A percentile compares a stretch with the other conserved stretches of the same genome.
Evolutionary conservation across 495 filamentous ascomycete genomes (phyloP).

Genomic region (Penicillium desertorum): DNA sequence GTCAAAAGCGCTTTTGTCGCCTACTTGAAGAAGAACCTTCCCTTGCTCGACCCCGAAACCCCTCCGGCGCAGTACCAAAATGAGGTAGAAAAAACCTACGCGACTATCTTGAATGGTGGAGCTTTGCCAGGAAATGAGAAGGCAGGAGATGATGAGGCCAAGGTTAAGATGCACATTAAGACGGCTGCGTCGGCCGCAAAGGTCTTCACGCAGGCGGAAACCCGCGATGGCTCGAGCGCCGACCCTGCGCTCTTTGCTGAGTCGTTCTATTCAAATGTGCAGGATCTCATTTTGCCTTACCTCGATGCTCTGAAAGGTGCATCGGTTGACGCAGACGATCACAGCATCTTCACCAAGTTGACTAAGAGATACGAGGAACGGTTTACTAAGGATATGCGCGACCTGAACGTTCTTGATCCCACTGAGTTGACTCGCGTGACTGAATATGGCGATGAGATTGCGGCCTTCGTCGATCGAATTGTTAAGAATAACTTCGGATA

Average conservation of each 20-base stretch:
- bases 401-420: constrained; percentile 80
- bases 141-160: constrained; percentile 73
- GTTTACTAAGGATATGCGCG: constrained; percentile 81
- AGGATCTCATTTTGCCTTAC: constrained; percentile 80
- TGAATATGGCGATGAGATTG: constrained; percentile 84
- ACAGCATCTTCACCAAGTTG: constrained; percentile 74
- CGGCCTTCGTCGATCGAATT: constrained; percentile 71
- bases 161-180: constrained; percentile 90
- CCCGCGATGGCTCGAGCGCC: constrained; percentile 31
- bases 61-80: constrained; percentile 48
- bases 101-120: constrained; percentile 52
- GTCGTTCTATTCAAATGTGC: constrained; percentile 53
- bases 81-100: constrained; percentile 61
- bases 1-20: constrained; percentile 64
- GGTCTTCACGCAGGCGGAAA: constrained; percentile 49
- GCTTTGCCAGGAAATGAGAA: constrained; percentile 60
- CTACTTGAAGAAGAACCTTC: constrained; percentile 78
- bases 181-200: constrained; percentile 64
- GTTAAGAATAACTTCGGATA: constrained; percentile 87
- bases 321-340: constrained; percentile 71
- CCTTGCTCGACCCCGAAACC: constrained; percentile 50
- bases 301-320: constrained; percentile 76
- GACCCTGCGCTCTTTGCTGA: constrained; percentile 43
- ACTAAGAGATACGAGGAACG: constrained; percentile 79
- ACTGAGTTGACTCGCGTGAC: constrained; percentile 84